These are phyloP conservation scores for Rhizopogon vesiculosus DNA, from an alignment of 768 basidiomycete genomes.

Conservation along the genomic window DNA sequence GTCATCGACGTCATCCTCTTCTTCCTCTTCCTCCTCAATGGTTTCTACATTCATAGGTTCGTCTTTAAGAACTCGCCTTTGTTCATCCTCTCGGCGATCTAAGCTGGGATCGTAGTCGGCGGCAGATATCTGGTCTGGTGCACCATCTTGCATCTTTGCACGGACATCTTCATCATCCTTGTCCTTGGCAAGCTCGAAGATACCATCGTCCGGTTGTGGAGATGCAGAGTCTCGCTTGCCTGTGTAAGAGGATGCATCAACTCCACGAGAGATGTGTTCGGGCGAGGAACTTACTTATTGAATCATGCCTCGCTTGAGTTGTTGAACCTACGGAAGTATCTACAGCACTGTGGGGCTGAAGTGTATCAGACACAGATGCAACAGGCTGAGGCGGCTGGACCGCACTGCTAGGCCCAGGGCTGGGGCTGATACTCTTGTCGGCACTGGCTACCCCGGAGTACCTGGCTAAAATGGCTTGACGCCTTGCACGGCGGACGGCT, in stretches of 20 bases:
- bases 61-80: constrained; percentile 50
- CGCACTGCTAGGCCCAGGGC: constrained; percentile 69
- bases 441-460: constrained; percentile 48
- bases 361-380: constrained; percentile 57
- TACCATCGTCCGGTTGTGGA: constrained; percentile 50
- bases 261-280: background rate
- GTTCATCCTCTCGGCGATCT: constrained; percentile 83
- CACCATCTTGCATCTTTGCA: constrained; percentile 40
- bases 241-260: constrained; percentile 13
- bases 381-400: constrained; percentile 62
- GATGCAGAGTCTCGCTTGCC: constrained; percentile 53
- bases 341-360: constrained; percentile 47
- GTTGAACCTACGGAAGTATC: constrained; percentile 25
- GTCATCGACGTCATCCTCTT: constrained; percentile 88
- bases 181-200: constrained; percentile 68
- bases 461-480: constrained; percentile 79
- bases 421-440: constrained; percentile 44
- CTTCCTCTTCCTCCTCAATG: constrained; percentile 46
- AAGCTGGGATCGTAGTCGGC: constrained; percentile 88
- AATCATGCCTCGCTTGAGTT: constrained; percentile 15
- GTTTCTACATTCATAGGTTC: constrained; percentile 35
- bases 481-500: constrained; percentile 61
- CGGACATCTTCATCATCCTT: constrained; percentile 46
- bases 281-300: constrained; percentile 14
- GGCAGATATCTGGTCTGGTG: constrained; percentile 73